Conservation (phyloP, 768 basidiomycete species). For the Flagelloscypha sp. region DNA sequence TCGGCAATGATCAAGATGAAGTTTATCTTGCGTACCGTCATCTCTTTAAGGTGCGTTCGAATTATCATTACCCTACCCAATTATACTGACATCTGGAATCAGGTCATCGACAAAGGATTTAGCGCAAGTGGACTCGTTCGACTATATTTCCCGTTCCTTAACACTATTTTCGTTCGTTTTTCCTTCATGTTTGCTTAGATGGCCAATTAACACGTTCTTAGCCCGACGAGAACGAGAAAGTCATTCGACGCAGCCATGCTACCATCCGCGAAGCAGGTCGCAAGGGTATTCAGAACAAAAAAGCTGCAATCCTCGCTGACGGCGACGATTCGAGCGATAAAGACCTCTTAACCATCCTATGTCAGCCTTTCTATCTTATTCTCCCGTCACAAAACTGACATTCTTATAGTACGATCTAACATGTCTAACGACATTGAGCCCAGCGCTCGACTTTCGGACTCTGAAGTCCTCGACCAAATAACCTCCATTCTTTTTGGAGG, state of each 20-base stretch:
- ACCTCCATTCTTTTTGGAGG: conserved; percentile 61
- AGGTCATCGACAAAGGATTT: conserved; percentile 39
- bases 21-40: conserved; percentile 42
- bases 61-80: too few relatives aligned
- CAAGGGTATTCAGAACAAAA: conserved; percentile 36
- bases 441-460: conserved; percentile 44
- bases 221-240: conserved; percentile 34
- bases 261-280: conserved; percentile 34
- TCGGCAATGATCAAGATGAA: conserved; percentile 23
- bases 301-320: conserved; percentile 23
- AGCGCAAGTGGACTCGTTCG: conserved; percentile 31
- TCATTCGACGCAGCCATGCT: conserved; percentile 28
- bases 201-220: conserved; percentile 12
- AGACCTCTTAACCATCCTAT: conserved; percentile 41
- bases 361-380: conserved; percentile 21
- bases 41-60: conserved; percentile 42
- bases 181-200: not conserved
- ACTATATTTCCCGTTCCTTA: conserved; percentile 38
- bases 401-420: conserved; percentile 50
- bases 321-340: conserved; percentile 25
- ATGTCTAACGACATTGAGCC: conserved; percentile 36
- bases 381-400: conserved; percentile 2
- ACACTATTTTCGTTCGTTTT: conserved; percentile 34
- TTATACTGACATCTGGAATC: too few relatives aligned
- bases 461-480: conserved; percentile 55